Conservation (phyloP, 2,329 filamentous ascomycete genomes). For the Stagonosporopsis chrysanthemi region DNA sequence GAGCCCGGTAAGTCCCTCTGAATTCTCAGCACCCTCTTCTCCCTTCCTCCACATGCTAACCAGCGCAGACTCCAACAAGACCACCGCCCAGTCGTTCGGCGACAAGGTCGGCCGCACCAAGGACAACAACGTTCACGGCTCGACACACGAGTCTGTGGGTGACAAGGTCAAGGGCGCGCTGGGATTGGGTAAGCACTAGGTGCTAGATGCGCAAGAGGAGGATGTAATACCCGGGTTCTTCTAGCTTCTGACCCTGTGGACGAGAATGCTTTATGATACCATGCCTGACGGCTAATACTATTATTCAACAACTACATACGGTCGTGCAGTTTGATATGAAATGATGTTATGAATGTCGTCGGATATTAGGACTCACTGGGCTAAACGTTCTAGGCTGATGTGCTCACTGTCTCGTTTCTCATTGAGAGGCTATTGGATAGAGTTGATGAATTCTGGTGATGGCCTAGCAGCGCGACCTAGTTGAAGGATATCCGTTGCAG, state of each 20-base stretch:
- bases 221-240: slow-evolving; percentile 1
- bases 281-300: slow-evolving; percentile 17
- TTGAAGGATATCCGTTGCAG: no score
- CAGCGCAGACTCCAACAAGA: slow-evolving; percentile 61
- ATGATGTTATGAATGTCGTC: neutral
- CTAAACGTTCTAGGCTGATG: no score
- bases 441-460: no score
- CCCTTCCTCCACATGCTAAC: neutral
- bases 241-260: neutral
- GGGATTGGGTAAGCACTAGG: slow-evolving; percentile 52
- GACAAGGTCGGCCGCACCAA: slow-evolving; percentile 52
- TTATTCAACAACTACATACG: no score
- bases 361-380: no score
- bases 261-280: slow-evolving; percentile 27
- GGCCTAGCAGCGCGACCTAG: no score
- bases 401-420: no score
- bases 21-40: no score
- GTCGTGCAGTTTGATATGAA: neutral
- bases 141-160: slow-evolving; percentile 50
- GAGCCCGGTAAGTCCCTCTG: slow-evolving; percentile 47
- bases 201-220: neutral
- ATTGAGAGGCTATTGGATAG: no score
- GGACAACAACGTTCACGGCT: slow-evolving; percentile 49
- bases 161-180: slow-evolving; percentile 59
- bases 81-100: slow-evolving; percentile 57